A percentile compares a stretch with the other conserved stretches of the same genome.
phyloP scores from a whole-genome alignment of 2,329 filamentous ascomycete species.

The Nothophoma quercina region DNA sequence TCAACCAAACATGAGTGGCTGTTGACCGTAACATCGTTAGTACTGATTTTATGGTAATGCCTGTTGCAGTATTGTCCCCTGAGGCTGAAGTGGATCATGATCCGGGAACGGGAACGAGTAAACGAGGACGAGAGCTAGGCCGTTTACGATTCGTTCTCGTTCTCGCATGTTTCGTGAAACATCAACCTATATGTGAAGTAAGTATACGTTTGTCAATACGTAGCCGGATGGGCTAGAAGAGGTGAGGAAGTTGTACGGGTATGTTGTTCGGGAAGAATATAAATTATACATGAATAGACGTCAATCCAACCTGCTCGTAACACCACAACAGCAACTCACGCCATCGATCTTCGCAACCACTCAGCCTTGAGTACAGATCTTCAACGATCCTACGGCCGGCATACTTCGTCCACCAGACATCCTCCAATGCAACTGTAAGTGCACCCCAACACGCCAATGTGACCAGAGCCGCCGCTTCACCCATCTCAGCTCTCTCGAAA shows the following conservation, averaged over 20 bases:
- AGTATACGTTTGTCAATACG: background rate
- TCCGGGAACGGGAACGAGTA: too few relatives aligned
- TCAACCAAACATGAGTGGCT: background rate
- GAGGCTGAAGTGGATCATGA: too few relatives aligned
- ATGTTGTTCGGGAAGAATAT: too few relatives aligned
- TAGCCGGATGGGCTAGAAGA: background rate
- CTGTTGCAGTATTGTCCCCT: too few relatives aligned
- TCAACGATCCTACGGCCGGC: background rate
- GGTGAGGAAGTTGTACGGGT: background rate
- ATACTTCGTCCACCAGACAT: conserved; percentile 8
- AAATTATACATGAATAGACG: background rate
- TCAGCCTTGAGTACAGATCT: background rate
- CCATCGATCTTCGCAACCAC: background rate
- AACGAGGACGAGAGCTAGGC: background rate
- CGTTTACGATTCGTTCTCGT: background rate
- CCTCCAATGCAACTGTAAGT: background rate
- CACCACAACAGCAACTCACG: conserved; percentile 1
- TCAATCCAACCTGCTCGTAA: conserved; percentile 4
- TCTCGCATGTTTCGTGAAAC: background rate
- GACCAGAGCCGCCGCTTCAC: conserved; percentile 2
- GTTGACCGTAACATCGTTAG: too few relatives aligned
- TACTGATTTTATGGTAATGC: too few relatives aligned
- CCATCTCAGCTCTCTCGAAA: background rate
- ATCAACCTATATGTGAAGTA: too few relatives aligned
- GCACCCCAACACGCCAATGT: conserved; percentile 1